Evolutionary conservation across 768 basidiomycete species (phyloP).

Genomic region (Rhodosporidiobolus sp.): DNA sequence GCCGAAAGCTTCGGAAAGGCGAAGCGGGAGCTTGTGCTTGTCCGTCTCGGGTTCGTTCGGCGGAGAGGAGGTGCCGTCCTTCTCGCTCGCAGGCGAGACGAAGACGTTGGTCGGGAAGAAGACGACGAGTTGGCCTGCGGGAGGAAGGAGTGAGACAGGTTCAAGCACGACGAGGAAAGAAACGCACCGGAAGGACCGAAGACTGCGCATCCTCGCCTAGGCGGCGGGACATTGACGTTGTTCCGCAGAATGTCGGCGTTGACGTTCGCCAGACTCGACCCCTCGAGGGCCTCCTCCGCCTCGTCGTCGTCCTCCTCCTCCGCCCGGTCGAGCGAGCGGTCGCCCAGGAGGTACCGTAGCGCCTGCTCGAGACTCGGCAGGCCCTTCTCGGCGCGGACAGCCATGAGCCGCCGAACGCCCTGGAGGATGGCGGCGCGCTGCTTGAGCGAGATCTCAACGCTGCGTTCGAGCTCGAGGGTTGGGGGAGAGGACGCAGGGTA

Average conservation of each 20-base stretch:
- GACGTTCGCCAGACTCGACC: neutral
- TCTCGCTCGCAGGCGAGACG: neutral
- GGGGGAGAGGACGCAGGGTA: conserved; percentile 72
- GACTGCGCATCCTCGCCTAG: conserved; percentile 29
- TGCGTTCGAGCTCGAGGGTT: conserved; percentile 75
- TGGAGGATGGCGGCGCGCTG: conserved; percentile 75
- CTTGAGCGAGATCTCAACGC: conserved; percentile 71
- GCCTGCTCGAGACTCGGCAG: conserved; percentile 77
- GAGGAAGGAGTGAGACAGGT: no score
- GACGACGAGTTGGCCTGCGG: conserved; percentile 28
- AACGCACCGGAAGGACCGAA: conserved; percentile 27
- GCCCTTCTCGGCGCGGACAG: conserved; percentile 52
- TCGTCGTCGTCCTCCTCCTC: conserved; percentile 43
- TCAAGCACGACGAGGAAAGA: neutral
- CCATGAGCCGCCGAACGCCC: conserved; percentile 67
- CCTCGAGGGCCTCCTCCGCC: conserved; percentile 30
- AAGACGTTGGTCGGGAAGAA: conserved; percentile 34
- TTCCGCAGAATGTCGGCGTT: conserved; percentile 26
- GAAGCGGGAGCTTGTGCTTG: conserved; percentile 8
- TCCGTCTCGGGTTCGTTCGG: conserved; percentile 13
- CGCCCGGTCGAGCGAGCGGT: conserved; percentile 46
- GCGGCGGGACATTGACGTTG: conserved; percentile 36
- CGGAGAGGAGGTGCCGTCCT: conserved; percentile 3
- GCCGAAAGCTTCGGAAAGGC: conserved; percentile 39
- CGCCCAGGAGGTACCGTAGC: conserved; percentile 72